Percentiles rank a stretch among this genome's conserved stretches.
phyloP scores from a whole-genome alignment of 2,329 filamentous ascomycete genomes.

The Aquanectria penicillioides region DNA sequence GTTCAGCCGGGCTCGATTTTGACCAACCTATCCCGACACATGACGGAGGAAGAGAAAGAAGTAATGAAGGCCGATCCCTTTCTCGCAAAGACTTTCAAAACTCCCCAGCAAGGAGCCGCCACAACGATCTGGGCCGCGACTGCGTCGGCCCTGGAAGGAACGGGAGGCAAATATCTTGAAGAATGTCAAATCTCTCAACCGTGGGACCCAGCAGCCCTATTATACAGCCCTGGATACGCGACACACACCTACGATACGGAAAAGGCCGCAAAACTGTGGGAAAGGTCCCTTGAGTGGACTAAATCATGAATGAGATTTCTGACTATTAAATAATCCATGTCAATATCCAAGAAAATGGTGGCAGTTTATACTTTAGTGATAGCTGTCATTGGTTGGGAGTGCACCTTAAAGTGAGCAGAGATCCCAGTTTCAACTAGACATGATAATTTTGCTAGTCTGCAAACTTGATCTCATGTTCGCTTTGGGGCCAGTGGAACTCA shows the following conservation, averaged over 20 bases:
- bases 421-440: too few species aligned
- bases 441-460: too few species aligned
- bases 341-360: too few species aligned
- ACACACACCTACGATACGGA: background rate
- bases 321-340: too few species aligned
- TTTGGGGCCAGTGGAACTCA: too few species aligned
- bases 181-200: background rate
- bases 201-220: background rate
- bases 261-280: constrained; percentile 1
- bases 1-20: constrained; percentile 53
- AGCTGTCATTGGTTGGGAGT: too few species aligned
- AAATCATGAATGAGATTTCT: background rate
- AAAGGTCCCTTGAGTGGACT: background rate
- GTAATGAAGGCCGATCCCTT: background rate
- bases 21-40: constrained; percentile 3
- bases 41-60: background rate
- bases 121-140: constrained; percentile 57
- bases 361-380: too few species aligned
- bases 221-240: background rate
- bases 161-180: constrained; percentile 57
- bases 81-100: constrained; percentile 1
- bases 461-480: too few species aligned
- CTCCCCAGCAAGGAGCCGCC: constrained; percentile 55
- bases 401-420: too few species aligned
- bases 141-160: constrained; percentile 52